Percentiles rank a stretch among this genome's conserved stretches.
phyloP scores from a whole-genome alignment of 345 rosid genomes.

The Ceriops zippeliana region DNA sequence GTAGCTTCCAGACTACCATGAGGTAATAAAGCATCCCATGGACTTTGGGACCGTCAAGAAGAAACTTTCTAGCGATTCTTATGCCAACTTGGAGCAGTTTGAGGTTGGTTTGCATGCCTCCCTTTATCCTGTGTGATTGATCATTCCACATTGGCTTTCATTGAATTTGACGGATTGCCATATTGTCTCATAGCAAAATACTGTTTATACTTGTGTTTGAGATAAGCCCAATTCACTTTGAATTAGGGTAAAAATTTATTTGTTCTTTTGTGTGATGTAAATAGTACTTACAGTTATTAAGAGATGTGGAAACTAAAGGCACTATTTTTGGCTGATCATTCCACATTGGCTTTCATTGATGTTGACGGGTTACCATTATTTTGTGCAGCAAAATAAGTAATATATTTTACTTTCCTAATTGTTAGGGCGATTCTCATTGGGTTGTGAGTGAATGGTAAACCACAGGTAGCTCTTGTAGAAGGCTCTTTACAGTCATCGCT shows the following conservation, averaged over 20 bases:
- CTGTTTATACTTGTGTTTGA: too few relatives aligned
- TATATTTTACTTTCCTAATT: too few relatives aligned
- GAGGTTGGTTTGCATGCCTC: constrained; percentile 19
- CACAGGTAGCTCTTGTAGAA: too few relatives aligned
- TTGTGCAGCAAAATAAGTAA: not conserved
- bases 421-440: too few relatives aligned
- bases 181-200: not conserved
- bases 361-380: constrained; percentile 1
- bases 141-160: not conserved
- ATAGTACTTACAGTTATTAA: too few relatives aligned
- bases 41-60: constrained; percentile 27
- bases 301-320: too few relatives aligned
- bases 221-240: too few relatives aligned
- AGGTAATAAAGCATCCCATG: constrained; percentile 30
- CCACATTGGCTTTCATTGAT: not conserved
- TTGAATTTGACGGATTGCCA: not conserved
- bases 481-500: too few relatives aligned
- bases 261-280: too few relatives aligned
- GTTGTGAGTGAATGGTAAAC: too few relatives aligned
- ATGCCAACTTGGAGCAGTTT: constrained; percentile 26
- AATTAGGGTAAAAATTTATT: too few relatives aligned
- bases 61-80: constrained; percentile 18
- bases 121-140: not conserved
- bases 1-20: constrained; percentile 35
- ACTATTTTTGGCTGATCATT: not conserved